These are phyloP conservation scores for Panus rudis DNA, from an alignment of 768 basidiomycete species.

Conservation along the genomic window DNA sequence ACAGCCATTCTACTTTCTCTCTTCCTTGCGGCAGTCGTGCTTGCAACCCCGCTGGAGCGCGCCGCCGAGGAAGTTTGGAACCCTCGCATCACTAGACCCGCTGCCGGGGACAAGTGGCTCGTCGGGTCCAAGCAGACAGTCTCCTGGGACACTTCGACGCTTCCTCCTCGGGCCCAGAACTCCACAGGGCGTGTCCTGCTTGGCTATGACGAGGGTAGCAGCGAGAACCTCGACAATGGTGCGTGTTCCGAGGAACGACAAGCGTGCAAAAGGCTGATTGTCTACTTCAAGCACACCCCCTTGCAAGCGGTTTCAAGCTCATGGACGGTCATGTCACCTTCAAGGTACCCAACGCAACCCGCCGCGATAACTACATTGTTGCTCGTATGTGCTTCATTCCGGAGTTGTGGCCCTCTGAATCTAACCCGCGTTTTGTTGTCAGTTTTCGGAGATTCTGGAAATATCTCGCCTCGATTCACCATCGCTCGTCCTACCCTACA, in stretches of 20 bases:
- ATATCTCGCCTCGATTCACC: slow-evolving; percentile 23
- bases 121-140: slow-evolving; percentile 31
- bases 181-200: slow-evolving; percentile 38
- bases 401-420: not conserved
- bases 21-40: not conserved
- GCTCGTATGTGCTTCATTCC: slow-evolving; percentile 28
- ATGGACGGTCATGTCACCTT: slow-evolving; percentile 31
- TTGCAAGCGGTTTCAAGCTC: slow-evolving; percentile 36
- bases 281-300: slow-evolving; percentile 31
- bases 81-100: slow-evolving; percentile 37
- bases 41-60: not conserved
- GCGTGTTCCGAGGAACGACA: slow-evolving; percentile 15
- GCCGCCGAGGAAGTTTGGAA: slow-evolving; percentile 25
- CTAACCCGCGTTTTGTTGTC: not conserved
- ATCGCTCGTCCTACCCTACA: slow-evolving; percentile 15
- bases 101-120: slow-evolving; percentile 28
- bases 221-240: slow-evolving; percentile 40
- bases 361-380: slow-evolving; percentile 37
- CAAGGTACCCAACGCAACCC: slow-evolving; percentile 30
- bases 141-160: slow-evolving; percentile 33
- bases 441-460: slow-evolving; percentile 46
- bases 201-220: slow-evolving; percentile 29
- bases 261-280: too few species aligned
- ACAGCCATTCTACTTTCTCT: too few species aligned
- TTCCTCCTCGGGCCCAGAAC: slow-evolving; percentile 32